phyloP scores from a whole-genome alignment of 805 yeast genomes.

The Teunomyces cretensis region DNA sequence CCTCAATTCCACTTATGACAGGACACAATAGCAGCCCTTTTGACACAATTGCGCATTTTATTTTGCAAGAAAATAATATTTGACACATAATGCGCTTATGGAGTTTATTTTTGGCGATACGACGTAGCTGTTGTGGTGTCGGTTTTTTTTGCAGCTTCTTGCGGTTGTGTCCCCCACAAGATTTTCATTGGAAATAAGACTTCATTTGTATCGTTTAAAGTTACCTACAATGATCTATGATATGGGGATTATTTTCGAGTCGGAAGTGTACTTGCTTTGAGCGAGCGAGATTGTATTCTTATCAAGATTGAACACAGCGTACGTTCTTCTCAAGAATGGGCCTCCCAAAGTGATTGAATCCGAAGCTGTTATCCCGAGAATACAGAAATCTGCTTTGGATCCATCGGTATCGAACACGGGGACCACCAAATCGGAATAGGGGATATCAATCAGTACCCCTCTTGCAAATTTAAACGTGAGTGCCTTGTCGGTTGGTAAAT shows the following conservation, averaged over 20 bases:
- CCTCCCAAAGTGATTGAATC: slow-evolving; percentile 20
- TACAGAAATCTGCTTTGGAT: background rate
- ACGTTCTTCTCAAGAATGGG: slow-evolving; percentile 25
- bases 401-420: slow-evolving; percentile 2
- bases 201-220: background rate
- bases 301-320: slow-evolving; percentile 26
- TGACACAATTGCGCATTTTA: no score
- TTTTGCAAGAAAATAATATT: no score
- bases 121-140: no score
- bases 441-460: slow-evolving; percentile 3
- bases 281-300: slow-evolving; percentile 23
- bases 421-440: slow-evolving; percentile 3
- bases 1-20: no score
- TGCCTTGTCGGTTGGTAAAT: slow-evolving; percentile 2
- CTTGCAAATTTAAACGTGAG: slow-evolving; percentile 3
- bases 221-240: background rate
- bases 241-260: slow-evolving; percentile 5
- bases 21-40: no score
- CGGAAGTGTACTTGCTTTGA: slow-evolving; percentile 17
- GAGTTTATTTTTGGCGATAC: no score
- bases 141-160: no score
- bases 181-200: background rate
- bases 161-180: no score
- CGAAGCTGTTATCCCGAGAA: slow-evolving; percentile 1
- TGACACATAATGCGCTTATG: no score